Conservation (phyloP, 805 yeast genomes). For the Kazachstania psychrophila region DNA sequence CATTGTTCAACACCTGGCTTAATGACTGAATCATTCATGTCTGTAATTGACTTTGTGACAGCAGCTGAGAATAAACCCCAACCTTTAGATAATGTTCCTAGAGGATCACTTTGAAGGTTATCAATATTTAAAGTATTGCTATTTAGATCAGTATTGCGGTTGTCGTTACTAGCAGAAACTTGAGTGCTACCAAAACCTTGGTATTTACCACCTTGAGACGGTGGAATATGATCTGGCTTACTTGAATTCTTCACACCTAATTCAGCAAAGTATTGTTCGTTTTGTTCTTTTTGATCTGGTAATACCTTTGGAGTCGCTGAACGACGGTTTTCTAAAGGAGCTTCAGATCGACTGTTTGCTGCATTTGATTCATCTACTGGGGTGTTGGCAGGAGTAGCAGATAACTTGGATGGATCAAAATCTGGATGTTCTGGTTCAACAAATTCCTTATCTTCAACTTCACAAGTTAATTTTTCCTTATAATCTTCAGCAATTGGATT, state of each 20-base stretch:
- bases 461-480: conserved; percentile 67
- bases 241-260: conserved; percentile 63
- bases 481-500: conserved; percentile 93
- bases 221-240: conserved; percentile 74
- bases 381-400: background rate
- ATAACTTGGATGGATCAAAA: conserved; percentile 24
- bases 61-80: conserved; percentile 91
- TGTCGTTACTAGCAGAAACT: conserved; percentile 13
- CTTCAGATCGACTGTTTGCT: conserved; percentile 9
- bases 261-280: conserved; percentile 74
- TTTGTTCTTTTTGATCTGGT: conserved; percentile 42
- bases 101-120: conserved; percentile 70
- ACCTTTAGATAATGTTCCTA: conserved; percentile 85
- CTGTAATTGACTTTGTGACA: conserved; percentile 72
- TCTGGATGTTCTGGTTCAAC: conserved; percentile 51
- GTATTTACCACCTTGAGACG: conserved; percentile 89
- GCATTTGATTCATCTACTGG: background rate
- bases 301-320: conserved; percentile 30
- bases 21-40: conserved; percentile 80
- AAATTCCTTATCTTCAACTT: conserved; percentile 65
- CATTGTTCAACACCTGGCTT: conserved; percentile 84
- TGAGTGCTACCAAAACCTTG: conserved; percentile 87
- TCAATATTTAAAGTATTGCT: conserved; percentile 48
- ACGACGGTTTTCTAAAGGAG: conserved; percentile 35
- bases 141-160: conserved; percentile 3